Evolutionary conservation across 2,329 filamentous ascomycete species (phyloP).

Genomic region (Phaeosphaeriaceae sp.): DNA sequence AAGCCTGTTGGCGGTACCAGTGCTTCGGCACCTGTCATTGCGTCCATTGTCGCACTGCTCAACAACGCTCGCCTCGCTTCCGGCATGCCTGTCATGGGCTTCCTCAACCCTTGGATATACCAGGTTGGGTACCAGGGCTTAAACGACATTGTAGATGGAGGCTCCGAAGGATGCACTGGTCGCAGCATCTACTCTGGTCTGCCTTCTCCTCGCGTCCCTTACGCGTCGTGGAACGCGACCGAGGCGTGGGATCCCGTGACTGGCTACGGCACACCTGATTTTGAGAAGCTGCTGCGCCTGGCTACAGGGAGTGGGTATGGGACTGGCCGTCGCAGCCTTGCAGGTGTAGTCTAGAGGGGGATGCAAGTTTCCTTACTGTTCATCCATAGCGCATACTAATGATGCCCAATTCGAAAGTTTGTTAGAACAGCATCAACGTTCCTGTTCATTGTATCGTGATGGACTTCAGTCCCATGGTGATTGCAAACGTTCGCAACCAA

Average conservation of each 20-base stretch:
- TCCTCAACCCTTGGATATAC: slow-evolving; percentile 54
- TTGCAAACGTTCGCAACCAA: too few species aligned
- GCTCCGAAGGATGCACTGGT: slow-evolving; percentile 56
- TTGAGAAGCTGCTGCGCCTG: slow-evolving; percentile 42
- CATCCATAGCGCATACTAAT: not conserved
- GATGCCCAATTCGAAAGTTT: not conserved
- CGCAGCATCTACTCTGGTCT: slow-evolving; percentile 48
- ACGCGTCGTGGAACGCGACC: slow-evolving; percentile 61
- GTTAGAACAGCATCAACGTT: too few species aligned
- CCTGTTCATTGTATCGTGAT: too few species aligned
- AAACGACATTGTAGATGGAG: slow-evolving; percentile 59
- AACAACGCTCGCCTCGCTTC: slow-evolving; percentile 49
- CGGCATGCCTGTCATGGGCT: slow-evolving; percentile 46
- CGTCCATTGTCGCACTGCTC: slow-evolving; percentile 46
- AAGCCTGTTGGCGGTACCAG: slow-evolving; percentile 48
- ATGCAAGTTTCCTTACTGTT: not conserved
- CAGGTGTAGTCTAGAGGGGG: not conserved
- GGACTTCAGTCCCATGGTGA: too few species aligned
- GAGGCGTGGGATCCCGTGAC: slow-evolving; percentile 61
- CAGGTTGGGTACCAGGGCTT: slow-evolving; percentile 52
- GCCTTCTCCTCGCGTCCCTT: slow-evolving; percentile 50
- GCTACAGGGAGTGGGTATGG: slow-evolving; percentile 24
- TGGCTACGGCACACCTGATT: slow-evolving; percentile 50
- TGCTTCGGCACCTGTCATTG: slow-evolving; percentile 50
- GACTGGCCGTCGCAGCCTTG: slow-evolving; percentile 20